phyloP scores from a whole-genome alignment of 805 yeast species.

The Candida vaughaniae region DNA sequence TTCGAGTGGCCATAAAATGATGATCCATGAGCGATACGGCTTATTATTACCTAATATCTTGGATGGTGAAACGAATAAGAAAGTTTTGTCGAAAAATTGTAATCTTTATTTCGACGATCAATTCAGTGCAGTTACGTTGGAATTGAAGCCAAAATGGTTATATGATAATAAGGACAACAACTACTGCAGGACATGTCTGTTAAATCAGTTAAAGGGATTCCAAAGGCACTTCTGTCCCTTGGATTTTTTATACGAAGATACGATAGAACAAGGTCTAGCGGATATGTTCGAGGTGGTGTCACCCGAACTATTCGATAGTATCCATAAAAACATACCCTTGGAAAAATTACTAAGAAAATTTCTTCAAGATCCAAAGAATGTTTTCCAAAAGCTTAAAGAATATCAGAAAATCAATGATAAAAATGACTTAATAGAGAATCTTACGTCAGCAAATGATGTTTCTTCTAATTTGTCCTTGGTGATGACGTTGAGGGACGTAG shows the following conservation, averaged over 20 bases:
- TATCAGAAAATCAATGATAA: slow-evolving; percentile 34
- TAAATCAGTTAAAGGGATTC: slow-evolving; percentile 34
- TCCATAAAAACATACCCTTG: slow-evolving; percentile 34
- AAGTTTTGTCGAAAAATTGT: slow-evolving; percentile 34
- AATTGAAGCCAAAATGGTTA: slow-evolving; percentile 66
- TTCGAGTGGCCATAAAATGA: slow-evolving; percentile 24
- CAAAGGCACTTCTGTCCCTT: slow-evolving; percentile 47
- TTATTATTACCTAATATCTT: slow-evolving; percentile 43
- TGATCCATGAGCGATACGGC: slow-evolving; percentile 43
- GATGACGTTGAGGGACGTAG: slow-evolving; percentile 60
- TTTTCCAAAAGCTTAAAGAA: slow-evolving; percentile 32
- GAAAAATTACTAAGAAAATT: slow-evolving; percentile 31
- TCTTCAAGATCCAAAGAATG: slow-evolving; percentile 27
- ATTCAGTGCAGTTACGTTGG: slow-evolving; percentile 31
- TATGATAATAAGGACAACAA: slow-evolving; percentile 40
- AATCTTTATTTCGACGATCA: slow-evolving; percentile 22
- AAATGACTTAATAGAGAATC: slow-evolving; percentile 29
- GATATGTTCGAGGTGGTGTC: slow-evolving; percentile 27
- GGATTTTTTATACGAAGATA: slow-evolving; percentile 34
- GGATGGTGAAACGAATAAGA: slow-evolving; percentile 27
- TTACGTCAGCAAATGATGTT: slow-evolving; percentile 36
- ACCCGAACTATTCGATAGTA: slow-evolving; percentile 14
- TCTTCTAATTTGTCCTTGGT: slow-evolving; percentile 38
- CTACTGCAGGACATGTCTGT: slow-evolving; percentile 60
- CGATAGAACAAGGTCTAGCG: slow-evolving; percentile 33